Base-by-base conservation (phyloP, 1,139 yeast genomes). In the Yamadazyma membranifaciens region DNA sequence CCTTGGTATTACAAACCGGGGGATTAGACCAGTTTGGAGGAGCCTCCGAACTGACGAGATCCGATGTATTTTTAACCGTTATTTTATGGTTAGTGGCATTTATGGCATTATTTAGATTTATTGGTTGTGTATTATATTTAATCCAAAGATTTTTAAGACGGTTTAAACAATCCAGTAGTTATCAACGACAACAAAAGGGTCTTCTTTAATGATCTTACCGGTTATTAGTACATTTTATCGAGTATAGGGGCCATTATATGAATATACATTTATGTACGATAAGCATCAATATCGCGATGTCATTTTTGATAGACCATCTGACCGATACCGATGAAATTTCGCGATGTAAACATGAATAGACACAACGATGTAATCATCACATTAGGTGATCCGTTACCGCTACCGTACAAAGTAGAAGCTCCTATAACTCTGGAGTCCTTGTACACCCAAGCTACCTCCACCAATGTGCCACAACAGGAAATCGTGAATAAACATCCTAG, bases 41-140 rank as follows among this genome's bases (percentile, higher is more conserved):
- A 3, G 44, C 48, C 4, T 45, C 47, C 13, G 54, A 57, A 37
- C 46, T 45, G 7, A 47, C 50, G 6, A 54, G 77, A 40, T 59
- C 73, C 3, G 58, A 59, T 31, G 68, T 82, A 31, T 84, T 82
- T 56, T 81, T 87, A 58, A 79, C 86, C 6, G 83, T 85, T 28
- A 73, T 87, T 44, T 72, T 87, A 46, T 86, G 95, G 92, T 66
- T 84, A 42, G 94, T 86, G 36, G 95, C 95, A 1, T 75, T 83
- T 39, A 73, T 86, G 76, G 94, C 95, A 1, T 67, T 82, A 5
- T 78, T 87, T 60, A 66, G 95, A 46, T 77, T 87, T 47, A 50
- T 81, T 34, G 95, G 95, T 2, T 82, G 91, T 50, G 52, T 73
- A 7, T 56, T 75, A 31, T 87, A 85, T 56, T 72, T 85, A 63